Conservation (phyloP, 169 alveolate genomes). For the Plasmodium gallinaceum region DNA sequence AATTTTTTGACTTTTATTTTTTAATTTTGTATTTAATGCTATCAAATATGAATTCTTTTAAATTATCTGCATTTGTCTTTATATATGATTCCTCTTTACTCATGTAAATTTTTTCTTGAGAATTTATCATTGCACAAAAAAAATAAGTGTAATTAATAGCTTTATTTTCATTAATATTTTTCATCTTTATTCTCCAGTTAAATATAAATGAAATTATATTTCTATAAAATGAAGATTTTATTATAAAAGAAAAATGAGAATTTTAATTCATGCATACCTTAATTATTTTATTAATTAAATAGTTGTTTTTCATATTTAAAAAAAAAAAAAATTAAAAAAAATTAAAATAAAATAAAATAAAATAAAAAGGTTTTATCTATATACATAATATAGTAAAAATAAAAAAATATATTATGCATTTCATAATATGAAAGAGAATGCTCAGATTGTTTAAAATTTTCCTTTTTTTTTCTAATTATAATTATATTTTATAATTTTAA, state of each 20-base stretch:
- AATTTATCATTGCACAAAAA: constrained; percentile 8
- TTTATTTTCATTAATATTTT: constrained; percentile 6
- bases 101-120: constrained; percentile 22
- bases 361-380: no score
- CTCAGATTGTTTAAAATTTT: no score
- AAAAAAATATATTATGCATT: no score
- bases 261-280: neutral
- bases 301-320: neutral
- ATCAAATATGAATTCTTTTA: constrained; percentile 16
- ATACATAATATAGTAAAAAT: no score
- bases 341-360: neutral
- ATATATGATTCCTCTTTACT: constrained; percentile 18
- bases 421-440: no score
- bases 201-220: no score
- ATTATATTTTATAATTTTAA: no score
- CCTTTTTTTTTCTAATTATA: no score
- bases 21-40: neutral
- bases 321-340: no score
- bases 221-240: no score
- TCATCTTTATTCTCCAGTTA: constrained; percentile 7
- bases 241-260: neutral
- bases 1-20: no score
- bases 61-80: constrained; percentile 25
- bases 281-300: neutral
- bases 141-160: constrained; percentile 16